phyloP scores from a whole-genome alignment of 768 basidiomycete species.

The Roridomyces roridus region DNA sequence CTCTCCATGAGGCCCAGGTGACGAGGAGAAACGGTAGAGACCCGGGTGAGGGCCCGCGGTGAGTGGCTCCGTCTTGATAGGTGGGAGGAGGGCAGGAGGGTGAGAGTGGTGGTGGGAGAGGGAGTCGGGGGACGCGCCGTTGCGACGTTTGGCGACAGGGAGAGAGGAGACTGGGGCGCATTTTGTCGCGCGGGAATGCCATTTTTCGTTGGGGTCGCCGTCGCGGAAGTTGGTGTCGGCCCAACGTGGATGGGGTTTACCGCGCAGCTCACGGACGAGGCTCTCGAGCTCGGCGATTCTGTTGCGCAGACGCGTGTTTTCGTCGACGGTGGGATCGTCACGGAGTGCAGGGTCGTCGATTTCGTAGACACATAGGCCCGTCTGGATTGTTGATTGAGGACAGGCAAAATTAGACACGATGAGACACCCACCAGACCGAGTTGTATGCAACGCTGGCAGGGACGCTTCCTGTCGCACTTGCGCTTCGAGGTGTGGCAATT shows the following conservation, averaged over 20 bases:
- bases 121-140: conserved; percentile 36
- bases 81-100: conserved; percentile 30
- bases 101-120: conserved; percentile 40
- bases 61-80: conserved; percentile 71
- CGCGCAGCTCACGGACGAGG: conserved; percentile 86
- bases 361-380: conserved; percentile 94
- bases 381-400: conserved; percentile 54
- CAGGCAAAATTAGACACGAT: background rate
- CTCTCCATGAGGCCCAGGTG: conserved; percentile 40
- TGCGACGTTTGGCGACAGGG: conserved; percentile 42
- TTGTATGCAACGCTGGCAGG: conserved; percentile 90
- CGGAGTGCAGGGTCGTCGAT: conserved; percentile 87
- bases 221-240: conserved; percentile 80
- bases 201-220: conserved; percentile 82
- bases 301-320: conserved; percentile 83
- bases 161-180: conserved; percentile 58
- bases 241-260: conserved; percentile 89
- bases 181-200: conserved; percentile 85
- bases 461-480: conserved; percentile 94
- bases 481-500: conserved; percentile 95
- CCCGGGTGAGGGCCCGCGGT: conserved; percentile 54
- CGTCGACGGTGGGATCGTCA: conserved; percentile 90
- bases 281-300: conserved; percentile 93
- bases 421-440: conserved; percentile 70
- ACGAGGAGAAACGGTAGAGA: conserved; percentile 75